A percentile compares a stretch with the other conserved stretches of the same genome.
phyloP scores from a whole-genome alignment of 2,329 filamentous ascomycete genomes.

The Aspergillus fumigatus region DNA sequence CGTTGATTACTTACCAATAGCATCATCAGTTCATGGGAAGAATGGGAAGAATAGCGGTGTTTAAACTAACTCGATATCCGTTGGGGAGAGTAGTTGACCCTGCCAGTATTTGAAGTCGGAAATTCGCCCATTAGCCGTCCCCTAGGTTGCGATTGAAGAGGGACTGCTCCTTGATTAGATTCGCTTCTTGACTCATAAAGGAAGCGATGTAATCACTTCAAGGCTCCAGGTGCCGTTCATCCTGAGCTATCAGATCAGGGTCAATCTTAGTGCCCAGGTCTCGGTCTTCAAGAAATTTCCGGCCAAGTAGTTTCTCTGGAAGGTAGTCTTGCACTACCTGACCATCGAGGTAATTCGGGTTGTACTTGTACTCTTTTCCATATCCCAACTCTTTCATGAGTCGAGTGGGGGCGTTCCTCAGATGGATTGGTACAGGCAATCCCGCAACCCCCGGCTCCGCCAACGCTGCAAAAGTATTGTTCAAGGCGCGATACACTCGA shows the following conservation, averaged over 20 bases:
- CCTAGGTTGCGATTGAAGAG: background rate
- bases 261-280: conserved; percentile 79
- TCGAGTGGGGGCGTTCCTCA: conserved; percentile 86
- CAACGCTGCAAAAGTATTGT: conserved; percentile 73
- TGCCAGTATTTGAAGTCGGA: background rate
- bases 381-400: conserved; percentile 92
- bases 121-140: background rate
- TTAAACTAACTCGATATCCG: background rate
- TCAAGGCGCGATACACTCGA: conserved; percentile 74
- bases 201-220: background rate
- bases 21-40: background rate
- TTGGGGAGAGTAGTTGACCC: background rate
- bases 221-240: conserved; percentile 1
- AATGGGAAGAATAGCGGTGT: background rate
- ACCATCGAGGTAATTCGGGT: conserved; percentile 81
- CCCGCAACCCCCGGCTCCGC: conserved; percentile 77
- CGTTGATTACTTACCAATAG: background rate
- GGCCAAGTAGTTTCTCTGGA: conserved; percentile 68
- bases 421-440: conserved; percentile 77
- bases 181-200: background rate
- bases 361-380: conserved; percentile 92
- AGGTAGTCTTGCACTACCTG: conserved; percentile 83
- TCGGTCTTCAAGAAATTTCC: conserved; percentile 70
- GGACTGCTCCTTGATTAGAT: background rate
- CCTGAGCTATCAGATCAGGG: conserved; percentile 50